A percentile compares a stretch with the other conserved stretches of the same genome.
Evolutionary conservation across 2,329 filamentous ascomycete species (phyloP).

Genomic region (Fusarium palustre): DNA sequence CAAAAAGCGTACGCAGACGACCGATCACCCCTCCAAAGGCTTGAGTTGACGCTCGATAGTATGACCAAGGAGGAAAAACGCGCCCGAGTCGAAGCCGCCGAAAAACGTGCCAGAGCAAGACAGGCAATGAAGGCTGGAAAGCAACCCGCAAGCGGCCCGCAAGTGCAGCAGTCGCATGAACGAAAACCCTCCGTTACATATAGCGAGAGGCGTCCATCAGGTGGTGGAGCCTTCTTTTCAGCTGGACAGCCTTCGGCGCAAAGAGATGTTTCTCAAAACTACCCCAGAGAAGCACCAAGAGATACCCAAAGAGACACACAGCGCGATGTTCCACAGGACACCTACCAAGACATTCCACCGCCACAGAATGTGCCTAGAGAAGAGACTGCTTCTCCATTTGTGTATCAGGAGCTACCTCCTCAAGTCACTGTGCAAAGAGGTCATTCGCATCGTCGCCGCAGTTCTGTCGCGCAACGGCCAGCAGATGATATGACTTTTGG

Average conservation of each 20-base stretch:
- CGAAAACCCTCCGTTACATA: conserved; percentile 39
- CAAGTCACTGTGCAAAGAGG: conserved; percentile 37
- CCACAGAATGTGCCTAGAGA: conserved; percentile 28
- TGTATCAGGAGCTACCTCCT: conserved; percentile 31
- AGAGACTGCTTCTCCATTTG: conserved; percentile 18
- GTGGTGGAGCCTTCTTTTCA: conserved; percentile 24
- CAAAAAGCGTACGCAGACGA: conserved; percentile 78
- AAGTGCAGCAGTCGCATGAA: conserved; percentile 40
- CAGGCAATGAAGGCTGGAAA: conserved; percentile 56
- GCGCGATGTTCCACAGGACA: conserved; percentile 23
- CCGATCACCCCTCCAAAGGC: conserved; percentile 89
- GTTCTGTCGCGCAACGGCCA: conserved; percentile 38
- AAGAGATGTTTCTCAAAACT: conserved; percentile 31
- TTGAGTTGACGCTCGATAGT: conserved; percentile 89
- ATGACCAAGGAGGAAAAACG: conserved; percentile 97
- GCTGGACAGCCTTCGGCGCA: conserved; percentile 26
- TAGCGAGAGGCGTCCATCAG: conserved; percentile 34
- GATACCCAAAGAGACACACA: conserved; percentile 26
- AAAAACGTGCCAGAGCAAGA: conserved; percentile 76
- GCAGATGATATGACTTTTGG: conserved; percentile 39
- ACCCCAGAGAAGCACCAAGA: conserved; percentile 21
- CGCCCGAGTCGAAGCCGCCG: conserved; percentile 84
- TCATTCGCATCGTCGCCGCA: conserved; percentile 33
- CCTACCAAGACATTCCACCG: conserved; percentile 20
- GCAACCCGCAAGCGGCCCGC: conserved; percentile 34